These are phyloP conservation scores for Karstenula rhodostoma DNA, from an alignment of 2,329 filamentous ascomycete genomes.

Conservation along the genomic window DNA sequence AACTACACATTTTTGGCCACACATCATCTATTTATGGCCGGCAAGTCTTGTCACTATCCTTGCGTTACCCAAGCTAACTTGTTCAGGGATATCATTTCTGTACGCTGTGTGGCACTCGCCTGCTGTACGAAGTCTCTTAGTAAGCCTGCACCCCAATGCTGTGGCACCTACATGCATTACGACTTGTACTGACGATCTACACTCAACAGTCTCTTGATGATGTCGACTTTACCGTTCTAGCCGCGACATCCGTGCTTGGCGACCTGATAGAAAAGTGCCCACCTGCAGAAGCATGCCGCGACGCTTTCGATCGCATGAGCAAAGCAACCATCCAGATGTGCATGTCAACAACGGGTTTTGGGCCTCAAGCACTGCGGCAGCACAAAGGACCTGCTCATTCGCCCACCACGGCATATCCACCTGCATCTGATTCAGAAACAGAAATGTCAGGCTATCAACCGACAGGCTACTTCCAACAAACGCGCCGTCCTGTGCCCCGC, in stretches of 20 bases:
- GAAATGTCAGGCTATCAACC: constrained; percentile 39
- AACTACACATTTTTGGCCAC: constrained; percentile 97
- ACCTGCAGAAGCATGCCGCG: constrained; percentile 90
- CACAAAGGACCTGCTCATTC: constrained; percentile 31
- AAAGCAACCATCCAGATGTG: constrained; percentile 97
- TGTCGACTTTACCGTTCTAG: constrained; percentile 95
- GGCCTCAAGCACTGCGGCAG: constrained; percentile 51
- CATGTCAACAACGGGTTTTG: constrained; percentile 84
- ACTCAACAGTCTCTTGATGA: constrained; percentile 77
- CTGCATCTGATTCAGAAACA: constrained; percentile 42
- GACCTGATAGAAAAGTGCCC: constrained; percentile 95
- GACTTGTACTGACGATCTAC: constrained; percentile 21
- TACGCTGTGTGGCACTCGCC: constrained; percentile 98
- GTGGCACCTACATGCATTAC: constrained; percentile 21
- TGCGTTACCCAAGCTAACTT: constrained; percentile 26
- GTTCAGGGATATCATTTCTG: constrained; percentile 80
- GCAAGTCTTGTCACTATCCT: constrained; percentile 55
- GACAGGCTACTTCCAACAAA: constrained; percentile 32
- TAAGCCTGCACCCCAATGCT: constrained; percentile 56
- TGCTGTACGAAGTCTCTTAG: constrained; percentile 82
- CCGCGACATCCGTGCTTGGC: constrained; percentile 88
- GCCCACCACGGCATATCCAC: constrained; percentile 34
- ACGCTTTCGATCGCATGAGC: constrained; percentile 93
- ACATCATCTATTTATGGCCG: constrained; percentile 96
- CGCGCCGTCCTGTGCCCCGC: constrained; percentile 57